Conservation (phyloP, 768 basidiomycete genomes). For the Ramaria sp. region DNA sequence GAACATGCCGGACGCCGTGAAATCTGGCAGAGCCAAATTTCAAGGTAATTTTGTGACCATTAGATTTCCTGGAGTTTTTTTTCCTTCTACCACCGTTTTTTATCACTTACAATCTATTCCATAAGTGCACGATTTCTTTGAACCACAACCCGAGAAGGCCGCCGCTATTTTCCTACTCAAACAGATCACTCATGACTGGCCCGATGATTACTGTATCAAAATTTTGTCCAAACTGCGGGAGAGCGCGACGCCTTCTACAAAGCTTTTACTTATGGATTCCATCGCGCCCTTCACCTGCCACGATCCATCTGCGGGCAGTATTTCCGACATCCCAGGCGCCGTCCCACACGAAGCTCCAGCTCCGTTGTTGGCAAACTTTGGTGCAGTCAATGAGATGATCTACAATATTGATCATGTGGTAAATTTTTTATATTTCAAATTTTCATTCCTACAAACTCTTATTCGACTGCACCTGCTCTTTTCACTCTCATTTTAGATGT, state of each 20-base stretch:
- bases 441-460: background rate
- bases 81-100: background rate
- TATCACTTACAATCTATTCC: background rate
- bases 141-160: slow-evolving; percentile 20
- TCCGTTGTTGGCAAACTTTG: slow-evolving; percentile 17
- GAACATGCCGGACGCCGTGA: background rate
- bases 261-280: slow-evolving; percentile 18
- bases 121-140: slow-evolving; percentile 18
- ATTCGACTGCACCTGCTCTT: background rate
- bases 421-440: too few species aligned
- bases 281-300: slow-evolving; percentile 17
- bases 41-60: slow-evolving; percentile 2
- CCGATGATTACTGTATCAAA: slow-evolving; percentile 20
- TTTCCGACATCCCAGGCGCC: background rate
- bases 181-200: slow-evolving; percentile 23
- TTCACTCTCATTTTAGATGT: slow-evolving; percentile 22
- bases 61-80: background rate
- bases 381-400: slow-evolving; percentile 9
- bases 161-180: slow-evolving; percentile 20
- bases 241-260: slow-evolving; percentile 16
- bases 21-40: slow-evolving; percentile 5
- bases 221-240: slow-evolving; percentile 18
- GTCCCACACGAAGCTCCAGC: slow-evolving; percentile 7
- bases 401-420: slow-evolving; percentile 2
- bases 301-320: slow-evolving; percentile 10